Evolutionary conservation across 495 filamentous ascomycete species (phyloP), one percentile per base, ranked within the genome.

Genomic region (Xylaria grammica): DNA sequence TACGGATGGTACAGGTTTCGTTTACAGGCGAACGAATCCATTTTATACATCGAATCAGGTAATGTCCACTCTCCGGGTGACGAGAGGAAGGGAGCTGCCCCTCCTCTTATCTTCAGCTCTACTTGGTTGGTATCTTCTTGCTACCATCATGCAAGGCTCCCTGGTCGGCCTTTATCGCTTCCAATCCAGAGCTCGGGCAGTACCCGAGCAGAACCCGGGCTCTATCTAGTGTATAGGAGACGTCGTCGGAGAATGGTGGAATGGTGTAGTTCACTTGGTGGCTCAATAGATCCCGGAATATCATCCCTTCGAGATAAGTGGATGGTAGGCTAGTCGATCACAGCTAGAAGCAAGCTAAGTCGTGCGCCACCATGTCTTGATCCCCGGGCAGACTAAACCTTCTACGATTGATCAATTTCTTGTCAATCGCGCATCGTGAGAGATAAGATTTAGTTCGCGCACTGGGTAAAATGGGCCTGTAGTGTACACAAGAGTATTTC

Each of bases 41-140:
- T 30, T 44, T 57, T 42, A 20, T 54, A 24, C 32, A 8, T 38
- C 19, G 20, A n/a, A 22, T 11, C 34, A 44, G 15, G 32, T 20
- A 19, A 11, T 42, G 7, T 22, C 24, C 38, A 5, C 7, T 15
- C 38, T 17, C 10, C 2, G 26, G 11, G 17, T 1, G 5, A 1
- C 1, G 22, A 38, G 54, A 42, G 38, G 13, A 1, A 19, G 24
- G 38, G n/a, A 20, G 4, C 26, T 57, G 22, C 54, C 54, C 54
- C 54, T 57, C 54, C 36, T 45, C 54, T 57, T 57, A 57, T 57
- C 54, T 57, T 15, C 32, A 57, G 38, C 38, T 45, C 54, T 57
- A 20, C 45, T n/a, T 48, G n/a, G 45, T 48, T 24, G 5, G 15
- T 24, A 4, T 4, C 11, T 19, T 22, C 6, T 48, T 3, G 6